Base-by-base conservation (phyloP, 805 yeast species). In the Yarrowia sp. region DNA sequence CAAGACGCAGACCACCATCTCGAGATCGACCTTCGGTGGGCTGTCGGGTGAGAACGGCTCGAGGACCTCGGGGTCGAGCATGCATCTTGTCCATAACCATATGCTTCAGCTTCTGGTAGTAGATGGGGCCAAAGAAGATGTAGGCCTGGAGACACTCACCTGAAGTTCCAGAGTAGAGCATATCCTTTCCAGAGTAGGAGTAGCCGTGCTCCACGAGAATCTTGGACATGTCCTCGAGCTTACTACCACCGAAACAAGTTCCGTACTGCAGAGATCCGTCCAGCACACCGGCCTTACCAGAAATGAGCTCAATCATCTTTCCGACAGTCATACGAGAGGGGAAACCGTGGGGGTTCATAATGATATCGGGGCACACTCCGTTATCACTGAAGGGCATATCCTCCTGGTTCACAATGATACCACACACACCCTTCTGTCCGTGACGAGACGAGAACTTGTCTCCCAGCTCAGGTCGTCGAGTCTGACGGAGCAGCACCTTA, bases 281-380 rank as follows among this genome's bases (percentile, higher is more conserved):
- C 70, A 95, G 78, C 41, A 95, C 98, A 75, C 99, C 99, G 0
- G 98, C 99, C 74, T 95, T 95, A 70, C 99, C 99, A 33, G 97
- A 89, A 24, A 95, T 89, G 67, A 93, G 81, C 76, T 95, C 99
- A 69, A 95, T 85, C 98, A 95, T 93, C 77, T 95, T 95, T 66
- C 99, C 99, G 19, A 95, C 98, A 41, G 99, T 95, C 99, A 95
- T 95, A 83, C 99, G 96, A 36, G 98, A 93, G 68, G 99, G 99
- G 87, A 93, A 95, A 80, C 98, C 99, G 76, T 93, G 99, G 1
- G 99, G 99, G 74, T 93, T 93, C 98, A 93, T 93, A 72, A 93
- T 93, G 69, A 93, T 92, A 78, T 93, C 99, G 0, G 99, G 99
- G 3, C 85, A 81, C 26, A 95, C 83, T 74, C 99, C 99, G 66